These are phyloP conservation scores for Trichoderma sp. DNA, from an alignment of 2,329 filamentous ascomycete genomes.

Conservation along the genomic window DNA sequence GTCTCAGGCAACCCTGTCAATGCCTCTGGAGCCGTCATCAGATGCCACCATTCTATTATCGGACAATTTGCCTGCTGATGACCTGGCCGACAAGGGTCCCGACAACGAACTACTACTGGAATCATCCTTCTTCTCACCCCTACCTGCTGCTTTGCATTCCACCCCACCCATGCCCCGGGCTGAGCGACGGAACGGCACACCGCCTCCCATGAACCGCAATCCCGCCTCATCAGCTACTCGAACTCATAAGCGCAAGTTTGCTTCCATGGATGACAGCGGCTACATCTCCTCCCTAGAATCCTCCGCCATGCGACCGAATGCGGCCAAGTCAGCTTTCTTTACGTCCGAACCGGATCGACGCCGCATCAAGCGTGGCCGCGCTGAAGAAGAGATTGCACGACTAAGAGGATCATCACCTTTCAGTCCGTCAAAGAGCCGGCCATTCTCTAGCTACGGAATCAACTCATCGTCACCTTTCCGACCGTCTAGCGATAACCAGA, in stretches of 20 bases:
- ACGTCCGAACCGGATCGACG: constrained; percentile 81
- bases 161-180: constrained; percentile 79
- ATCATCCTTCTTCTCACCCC: constrained; percentile 67
- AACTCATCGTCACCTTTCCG: constrained; percentile 71
- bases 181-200: constrained; percentile 68
- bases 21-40: constrained; percentile 66
- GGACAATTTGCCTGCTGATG: constrained; percentile 61
- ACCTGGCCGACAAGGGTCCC: constrained; percentile 45
- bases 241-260: constrained; percentile 74
- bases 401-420: constrained; percentile 91
- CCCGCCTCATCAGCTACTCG: constrained; percentile 64
- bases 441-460: constrained; percentile 53
- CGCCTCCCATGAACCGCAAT: constrained; percentile 67
- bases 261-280: constrained; percentile 85
- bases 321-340: constrained; percentile 62
- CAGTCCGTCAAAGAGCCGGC: constrained; percentile 75
- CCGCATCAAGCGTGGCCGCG: constrained; percentile 81
- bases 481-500: constrained; percentile 56
- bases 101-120: constrained; percentile 46
- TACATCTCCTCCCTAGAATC: constrained; percentile 97
- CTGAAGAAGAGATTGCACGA: constrained; percentile 93
- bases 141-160: constrained; percentile 73
- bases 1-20: constrained; percentile 41
- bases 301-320: constrained; percentile 74
- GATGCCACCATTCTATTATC: constrained; percentile 77